Evolutionary conservation across 2,329 filamentous ascomycete genomes (phyloP).

Genomic region (Lecanoromycetidae sp.): DNA sequence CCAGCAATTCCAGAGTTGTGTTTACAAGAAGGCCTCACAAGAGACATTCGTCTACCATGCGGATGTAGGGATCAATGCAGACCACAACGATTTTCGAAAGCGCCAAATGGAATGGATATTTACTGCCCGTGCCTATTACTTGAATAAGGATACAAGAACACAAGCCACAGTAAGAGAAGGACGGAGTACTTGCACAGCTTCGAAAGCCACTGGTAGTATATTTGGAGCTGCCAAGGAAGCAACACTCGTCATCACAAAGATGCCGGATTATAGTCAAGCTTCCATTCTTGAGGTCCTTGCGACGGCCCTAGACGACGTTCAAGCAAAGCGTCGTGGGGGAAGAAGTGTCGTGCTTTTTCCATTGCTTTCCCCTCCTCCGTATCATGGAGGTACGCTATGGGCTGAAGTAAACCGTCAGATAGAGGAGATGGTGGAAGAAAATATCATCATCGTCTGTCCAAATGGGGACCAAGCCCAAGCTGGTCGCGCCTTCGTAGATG

Average conservation of each 20-base stretch:
- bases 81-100: not conserved
- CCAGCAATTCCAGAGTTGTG: not conserved
- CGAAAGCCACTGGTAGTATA: conserved; percentile 6
- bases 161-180: not conserved
- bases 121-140: not conserved
- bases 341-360: conserved; percentile 8
- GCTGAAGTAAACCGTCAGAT: no score
- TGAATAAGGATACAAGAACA: not conserved
- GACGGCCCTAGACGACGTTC: not conserved
- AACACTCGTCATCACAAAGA: conserved; percentile 9
- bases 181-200: conserved; percentile 5
- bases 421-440: no score
- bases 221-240: conserved; percentile 2
- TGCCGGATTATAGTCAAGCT: not conserved
- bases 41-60: conserved; percentile 1
- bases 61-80: not conserved
- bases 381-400: no score
- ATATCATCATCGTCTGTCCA: no score
- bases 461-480: no score
- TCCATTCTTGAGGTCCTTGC: not conserved
- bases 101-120: not conserved
- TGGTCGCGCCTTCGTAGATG: no score
- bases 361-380: no score
- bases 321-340: not conserved
- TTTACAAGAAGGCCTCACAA: not conserved